Evolutionary conservation across 495 filamentous ascomycete genomes (phyloP), one percentile per base, ranked within the genome.

Genomic region (Daldinia grandis): DNA sequence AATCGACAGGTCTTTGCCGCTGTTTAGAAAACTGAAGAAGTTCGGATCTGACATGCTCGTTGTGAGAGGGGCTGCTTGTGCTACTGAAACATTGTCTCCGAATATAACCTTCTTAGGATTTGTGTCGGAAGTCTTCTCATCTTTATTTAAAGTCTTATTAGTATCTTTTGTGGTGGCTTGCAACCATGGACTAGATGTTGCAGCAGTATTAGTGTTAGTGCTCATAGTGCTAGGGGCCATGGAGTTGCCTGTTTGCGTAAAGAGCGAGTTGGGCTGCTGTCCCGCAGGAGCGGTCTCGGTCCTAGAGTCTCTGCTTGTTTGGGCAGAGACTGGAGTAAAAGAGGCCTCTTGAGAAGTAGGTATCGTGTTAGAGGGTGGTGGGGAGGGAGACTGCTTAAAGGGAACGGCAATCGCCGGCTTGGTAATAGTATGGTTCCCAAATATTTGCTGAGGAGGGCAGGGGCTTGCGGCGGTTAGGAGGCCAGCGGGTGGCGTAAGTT

Each of bases 91-190:
- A 17, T 51, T 47, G 7, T 37, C 28, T 37, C 12, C 54, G 35
- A 64, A 64, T 56, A 6, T 57, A 35, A 57, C 68, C 40, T 60
- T 63, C 28, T 63, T 68, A 28, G 42, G 14, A 12, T 12, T 38
- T 57, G 59, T 1, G 4, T 31, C 38, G 0, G 49, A 10, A 24
- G 9, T 56, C 6, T 38, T 35, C 28, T 19, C 14, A 9, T 17
- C 17, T 14, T 27, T 14, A 27, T 33, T 31, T 7, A 17, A 7
- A 31, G 10, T 27, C 37, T 6, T 24, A 21, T 35, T 2, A 35
- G 17, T 24, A 24, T 5, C 31, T 15, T 1, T 25, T 31, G 54
- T 6, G 17, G n/a, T 54, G 4, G 10, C 3, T 15, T 31, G 33
- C 3, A 24, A 5, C 47, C 44, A 54, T 7, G 44, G 44, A 53